Evolutionary conservation across 352 stramenopile species (phyloP).

Genomic region (Phytophthora foliorum): DNA sequence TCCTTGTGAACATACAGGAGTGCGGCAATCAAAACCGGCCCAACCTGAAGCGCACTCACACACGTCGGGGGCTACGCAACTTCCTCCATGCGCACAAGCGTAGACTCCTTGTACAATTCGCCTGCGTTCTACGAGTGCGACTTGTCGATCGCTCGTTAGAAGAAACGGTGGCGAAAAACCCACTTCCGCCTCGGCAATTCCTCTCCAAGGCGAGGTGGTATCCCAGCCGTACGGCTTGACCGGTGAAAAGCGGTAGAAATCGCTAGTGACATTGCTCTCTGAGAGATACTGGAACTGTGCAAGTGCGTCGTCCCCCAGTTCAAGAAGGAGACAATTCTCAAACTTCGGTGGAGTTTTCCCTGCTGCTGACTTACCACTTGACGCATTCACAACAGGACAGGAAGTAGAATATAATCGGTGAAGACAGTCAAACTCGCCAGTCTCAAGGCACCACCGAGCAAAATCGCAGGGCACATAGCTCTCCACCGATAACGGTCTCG

Average conservation of each 20-base stretch:
- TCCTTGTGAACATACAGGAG: conserved; percentile 93
- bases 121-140: conserved; percentile 90
- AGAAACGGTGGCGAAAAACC: conserved; percentile 73
- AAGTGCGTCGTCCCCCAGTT: conserved; percentile 83
- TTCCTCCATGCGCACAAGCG: conserved; percentile 95
- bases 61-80: conserved; percentile 91
- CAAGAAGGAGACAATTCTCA: conserved; percentile 75
- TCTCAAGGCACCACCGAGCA: conserved; percentile 91
- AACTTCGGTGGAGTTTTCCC: conserved; percentile 9
- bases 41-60: conserved; percentile 94
- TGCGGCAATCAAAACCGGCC: conserved; percentile 97
- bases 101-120: conserved; percentile 94
- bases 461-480: conserved; percentile 94
- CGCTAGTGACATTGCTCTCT: conserved; percentile 76
- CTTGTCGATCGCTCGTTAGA: conserved; percentile 82
- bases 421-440: conserved; percentile 94
- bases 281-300: conserved; percentile 92
- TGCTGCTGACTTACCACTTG: conserved; percentile 43
- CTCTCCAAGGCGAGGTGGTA: conserved; percentile 80
- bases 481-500: conserved; percentile 68
- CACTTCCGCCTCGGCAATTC: conserved; percentile 48
- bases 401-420: conserved; percentile 46
- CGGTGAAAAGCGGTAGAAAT: conserved; percentile 87
- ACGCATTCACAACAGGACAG: conserved; percentile 51
- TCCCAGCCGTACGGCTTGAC: conserved; percentile 88